Percentiles rank a stretch among this genome's conserved stretches.
phyloP scores from a whole-genome alignment of 371 early-diverging fungal species.

The Mucor ambiguus region DNA sequence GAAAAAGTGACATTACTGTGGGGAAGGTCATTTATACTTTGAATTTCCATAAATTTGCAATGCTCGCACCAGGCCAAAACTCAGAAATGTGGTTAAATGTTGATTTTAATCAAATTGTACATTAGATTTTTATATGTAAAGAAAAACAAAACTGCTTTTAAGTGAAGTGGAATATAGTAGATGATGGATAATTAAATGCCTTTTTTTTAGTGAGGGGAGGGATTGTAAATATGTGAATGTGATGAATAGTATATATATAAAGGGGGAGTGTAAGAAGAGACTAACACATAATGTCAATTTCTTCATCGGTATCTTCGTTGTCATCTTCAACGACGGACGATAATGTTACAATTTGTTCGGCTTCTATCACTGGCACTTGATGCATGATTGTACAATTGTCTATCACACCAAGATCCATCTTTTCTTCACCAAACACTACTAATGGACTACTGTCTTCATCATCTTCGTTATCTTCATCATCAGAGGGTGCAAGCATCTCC shows the following conservation, averaged over 20 bases:
- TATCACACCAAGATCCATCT: slow-evolving; percentile 48
- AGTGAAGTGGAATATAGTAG: background rate
- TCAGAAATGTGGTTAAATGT: background rate
- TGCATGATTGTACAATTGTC: slow-evolving; percentile 49
- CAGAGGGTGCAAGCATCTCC: slow-evolving; percentile 46
- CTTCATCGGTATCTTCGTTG: slow-evolving; percentile 28
- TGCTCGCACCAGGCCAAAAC: background rate
- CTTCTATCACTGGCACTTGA: slow-evolving; percentile 13
- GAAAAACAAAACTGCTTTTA: background rate
- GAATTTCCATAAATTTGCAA: background rate
- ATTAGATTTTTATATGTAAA: background rate
- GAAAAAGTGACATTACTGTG: background rate
- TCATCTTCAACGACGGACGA: slow-evolving; percentile 7
- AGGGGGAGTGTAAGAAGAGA: background rate
- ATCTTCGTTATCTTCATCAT: slow-evolving; percentile 26
- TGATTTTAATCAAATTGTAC: background rate
- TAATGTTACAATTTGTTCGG: slow-evolving; percentile 12
- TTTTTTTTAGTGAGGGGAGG: background rate
- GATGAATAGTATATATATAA: slow-evolving; percentile 6
- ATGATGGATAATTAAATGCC: slow-evolving; percentile 3
- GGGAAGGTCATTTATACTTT: background rate
- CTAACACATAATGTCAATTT: slow-evolving; percentile 38
- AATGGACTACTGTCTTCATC: slow-evolving; percentile 27
- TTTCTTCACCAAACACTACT: slow-evolving; percentile 44
- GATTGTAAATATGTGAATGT: slow-evolving; percentile 2